Evolutionary conservation across 1,284 basidiomycete species (phyloP).

Genomic region (Pyrrhoderma noxium): DNA sequence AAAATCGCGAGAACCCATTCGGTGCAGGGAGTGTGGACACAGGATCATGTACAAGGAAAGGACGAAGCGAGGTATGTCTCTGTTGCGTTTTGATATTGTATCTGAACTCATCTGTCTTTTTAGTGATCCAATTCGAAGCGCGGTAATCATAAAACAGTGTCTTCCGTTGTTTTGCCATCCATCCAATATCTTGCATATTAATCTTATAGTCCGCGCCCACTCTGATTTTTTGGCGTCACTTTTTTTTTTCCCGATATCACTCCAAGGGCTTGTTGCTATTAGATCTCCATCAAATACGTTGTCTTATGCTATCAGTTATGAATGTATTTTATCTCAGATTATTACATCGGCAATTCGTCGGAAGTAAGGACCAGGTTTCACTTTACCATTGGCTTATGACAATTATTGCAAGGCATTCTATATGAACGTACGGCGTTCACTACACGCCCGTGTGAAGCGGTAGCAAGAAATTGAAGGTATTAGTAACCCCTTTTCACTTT

Average conservation of each 20-base stretch:
- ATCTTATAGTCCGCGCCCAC: too few species aligned
- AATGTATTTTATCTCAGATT: neutral
- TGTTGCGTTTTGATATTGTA: conserved; percentile 1
- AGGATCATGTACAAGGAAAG: conserved; percentile 64
- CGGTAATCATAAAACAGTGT: conserved; percentile 23
- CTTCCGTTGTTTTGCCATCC: neutral
- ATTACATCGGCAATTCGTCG: neutral
- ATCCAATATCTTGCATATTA: neutral
- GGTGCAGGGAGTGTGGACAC: conserved; percentile 58
- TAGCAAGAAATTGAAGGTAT: too few species aligned
- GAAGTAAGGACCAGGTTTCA: neutral
- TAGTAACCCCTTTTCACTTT: too few species aligned
- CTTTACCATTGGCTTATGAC: too few species aligned
- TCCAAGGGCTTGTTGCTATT: neutral
- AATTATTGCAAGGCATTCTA: too few species aligned
- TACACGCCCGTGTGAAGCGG: conserved; percentile 1
- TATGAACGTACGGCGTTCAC: too few species aligned
- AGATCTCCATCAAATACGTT: neutral
- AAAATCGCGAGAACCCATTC: conserved; percentile 48
- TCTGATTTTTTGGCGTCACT: too few species aligned
- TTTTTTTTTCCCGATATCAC: too few species aligned
- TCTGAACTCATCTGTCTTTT: neutral
- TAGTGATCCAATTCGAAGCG: conserved; percentile 36
- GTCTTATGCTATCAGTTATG: neutral
- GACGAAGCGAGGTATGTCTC: conserved; percentile 49